Percentiles rank a stretch among this genome's conserved stretches.
phyloP scores from a whole-genome alignment of 768 basidiomycete species.

The Brasilioporus rufonigricans region DNA sequence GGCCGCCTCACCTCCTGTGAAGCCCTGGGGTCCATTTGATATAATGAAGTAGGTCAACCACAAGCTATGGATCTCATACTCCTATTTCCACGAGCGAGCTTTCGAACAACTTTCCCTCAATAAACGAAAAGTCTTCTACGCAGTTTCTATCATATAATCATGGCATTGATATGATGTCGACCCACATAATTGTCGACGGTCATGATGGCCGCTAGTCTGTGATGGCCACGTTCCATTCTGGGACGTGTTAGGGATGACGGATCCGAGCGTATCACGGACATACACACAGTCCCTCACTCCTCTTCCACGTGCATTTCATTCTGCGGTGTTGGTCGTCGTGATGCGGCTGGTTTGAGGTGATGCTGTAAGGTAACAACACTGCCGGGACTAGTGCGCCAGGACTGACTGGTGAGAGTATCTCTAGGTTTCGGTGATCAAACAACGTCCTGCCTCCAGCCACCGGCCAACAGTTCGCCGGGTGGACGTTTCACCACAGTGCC shows the following conservation, averaged over 20 bases:
- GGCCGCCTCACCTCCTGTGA: background rate
- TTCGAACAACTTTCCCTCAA: background rate
- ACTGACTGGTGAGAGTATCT: background rate
- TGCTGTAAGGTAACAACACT: background rate
- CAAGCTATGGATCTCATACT: background rate
- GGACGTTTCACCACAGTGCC: background rate
- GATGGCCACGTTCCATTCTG: conserved; percentile 2
- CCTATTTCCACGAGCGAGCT: conserved; percentile 1
- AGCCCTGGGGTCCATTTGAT: background rate
- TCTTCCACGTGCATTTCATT: conserved; percentile 17
- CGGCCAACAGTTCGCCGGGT: background rate
- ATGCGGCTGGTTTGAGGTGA: too few species aligned
- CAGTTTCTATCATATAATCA: background rate
- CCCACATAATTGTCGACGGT: conserved; percentile 4
- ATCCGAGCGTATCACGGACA: conserved; percentile 5
- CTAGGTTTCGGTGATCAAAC: conserved; percentile 9
- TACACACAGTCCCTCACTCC: background rate
- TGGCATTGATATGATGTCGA: conserved; percentile 16
- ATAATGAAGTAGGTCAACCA: background rate
- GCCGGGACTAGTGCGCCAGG: background rate
- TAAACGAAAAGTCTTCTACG: background rate
- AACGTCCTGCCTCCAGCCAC: background rate
- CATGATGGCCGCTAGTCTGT: conserved; percentile 6
- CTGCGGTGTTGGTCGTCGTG: conserved; percentile 1
- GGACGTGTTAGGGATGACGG: conserved; percentile 3